Base-by-base conservation (phyloP, 2,329 filamentous ascomycete genomes). In the Paracoccidioides brasiliensis region DNA sequence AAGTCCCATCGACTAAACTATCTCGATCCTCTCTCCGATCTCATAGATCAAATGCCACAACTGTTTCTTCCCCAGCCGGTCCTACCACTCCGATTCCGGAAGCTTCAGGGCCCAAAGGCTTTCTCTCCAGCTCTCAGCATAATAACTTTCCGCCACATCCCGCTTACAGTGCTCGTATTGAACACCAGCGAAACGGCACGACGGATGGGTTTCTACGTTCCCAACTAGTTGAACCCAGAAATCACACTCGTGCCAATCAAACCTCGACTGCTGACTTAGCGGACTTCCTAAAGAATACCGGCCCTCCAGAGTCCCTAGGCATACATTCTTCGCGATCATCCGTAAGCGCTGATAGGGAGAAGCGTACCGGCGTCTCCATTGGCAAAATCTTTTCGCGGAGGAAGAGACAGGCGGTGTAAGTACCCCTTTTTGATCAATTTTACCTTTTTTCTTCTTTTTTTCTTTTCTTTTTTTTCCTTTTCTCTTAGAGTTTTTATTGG, bases 271-370 rank as follows among this genome's bases (percentile, higher is more conserved):
- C 79, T 15, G 86, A 89, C 52, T 70, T 91, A 46, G 86, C 87
- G 0, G 81, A 82, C 53, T 91, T 91, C 67, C 71, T 93, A 37
- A 80, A 78, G 54, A 81, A 82, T 63, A 86, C 84, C 12, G 83
- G 77, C 38, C 85, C 86, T 3, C 82, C 84, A 1, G 74, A 76
- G 12, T 65, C 64, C 14, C 59, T 64, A 38, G 40, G 53, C 2
- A 56, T 52, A 22, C 60, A 60, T 6, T 44, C 55, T n/a, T 32
- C 56, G 28, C 32, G 41, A 3, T 53, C 58, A 32, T 58, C 61
- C 15, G 41, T 56, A 1, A 60, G 54, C 44, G 58, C 48, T 6
- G 54, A 57, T 10, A 54, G 64, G 8, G 56, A 53, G 52, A 59
- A 58, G 51, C 59, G 54, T 48, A 56, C 55, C 53, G 53, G 52